Base-by-base conservation (phyloP, 2,329 filamentous ascomycete species). In the Trichoderma aggressivum region DNA sequence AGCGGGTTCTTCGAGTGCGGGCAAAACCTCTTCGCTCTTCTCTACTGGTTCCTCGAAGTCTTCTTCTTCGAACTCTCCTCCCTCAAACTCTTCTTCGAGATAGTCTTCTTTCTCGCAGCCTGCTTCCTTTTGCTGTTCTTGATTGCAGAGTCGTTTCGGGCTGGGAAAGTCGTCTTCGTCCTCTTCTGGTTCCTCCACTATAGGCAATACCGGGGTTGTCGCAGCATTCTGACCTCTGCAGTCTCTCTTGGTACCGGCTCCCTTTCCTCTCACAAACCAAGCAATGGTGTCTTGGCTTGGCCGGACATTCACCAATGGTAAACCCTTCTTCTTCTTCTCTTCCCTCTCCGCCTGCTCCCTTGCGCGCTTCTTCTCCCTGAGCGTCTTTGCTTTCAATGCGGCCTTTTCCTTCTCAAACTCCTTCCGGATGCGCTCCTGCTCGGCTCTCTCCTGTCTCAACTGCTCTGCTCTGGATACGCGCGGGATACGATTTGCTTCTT, bases 231-330 rank as follows among this genome's bases (percentile, higher is more conserved):
- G 18, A 3, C 78, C 79, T 7, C 68, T 72, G 3, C 55, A 67
- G 36, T 78, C 77, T 50, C 78, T 78, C 74, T 81, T 81, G 67
- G 74, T 80, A 1, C 71, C 70, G 3, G 74, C 74, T 1, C 77
- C 78, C n/a, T 80, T 78, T 0, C 81, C 79, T 43, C 81, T 79
- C 8, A 87, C 78, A 71, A 90, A 90, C 43, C 83, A 77, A 21
- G 86, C 81, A 73, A 90, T 88, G 0, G 85, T 87, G 55, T 85
- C 85, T 76, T 90, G 88, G 39, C 88, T 89, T 0, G 88, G 85
- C 43, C 84, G 82, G 5, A 88, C 85, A 14, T 81, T 82, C n/a
- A 87, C 82, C 5, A 89, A 78, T 16, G 88, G 88, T 71, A 88
- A 70, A 0, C 88, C 86, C 68, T 82, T 84, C 73, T 81, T 85